These are phyloP conservation scores for Pythium volutum DNA, from an alignment of 352 stramenopile genomes.

Conservation along the genomic window DNA sequence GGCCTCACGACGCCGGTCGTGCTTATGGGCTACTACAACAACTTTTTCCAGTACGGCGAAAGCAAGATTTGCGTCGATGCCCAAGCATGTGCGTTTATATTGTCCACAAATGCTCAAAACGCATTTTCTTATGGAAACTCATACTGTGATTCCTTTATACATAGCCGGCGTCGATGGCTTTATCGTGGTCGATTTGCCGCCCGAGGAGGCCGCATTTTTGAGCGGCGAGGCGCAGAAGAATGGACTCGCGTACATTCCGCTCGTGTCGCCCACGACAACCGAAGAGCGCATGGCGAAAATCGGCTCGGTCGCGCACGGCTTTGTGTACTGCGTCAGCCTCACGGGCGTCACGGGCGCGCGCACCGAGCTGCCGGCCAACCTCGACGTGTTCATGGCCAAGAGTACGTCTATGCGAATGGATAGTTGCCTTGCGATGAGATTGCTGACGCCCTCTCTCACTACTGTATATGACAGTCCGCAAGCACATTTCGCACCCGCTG, in stretches of 20 bases:
- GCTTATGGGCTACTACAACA: constrained; percentile 99
- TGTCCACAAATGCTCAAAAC: background rate
- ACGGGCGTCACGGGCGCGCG: constrained; percentile 94
- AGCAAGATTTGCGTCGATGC: constrained; percentile 86
- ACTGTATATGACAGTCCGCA: constrained; percentile 46
- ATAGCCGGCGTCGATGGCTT: constrained; percentile 94
- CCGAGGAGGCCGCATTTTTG: constrained; percentile 92
- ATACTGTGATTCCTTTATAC: background rate
- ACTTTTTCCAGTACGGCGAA: constrained; percentile 96
- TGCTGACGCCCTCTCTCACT: background rate
- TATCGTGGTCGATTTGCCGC: constrained; percentile 98
- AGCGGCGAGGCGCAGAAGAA: constrained; percentile 89
- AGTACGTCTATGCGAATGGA: constrained; percentile 38
- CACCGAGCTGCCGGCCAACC: constrained; percentile 87
- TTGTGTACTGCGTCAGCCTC: constrained; percentile 87
- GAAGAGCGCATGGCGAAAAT: constrained; percentile 91
- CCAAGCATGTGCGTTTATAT: constrained; percentile 48
- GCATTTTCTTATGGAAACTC: too few species aligned
- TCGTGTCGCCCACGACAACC: constrained; percentile 97
- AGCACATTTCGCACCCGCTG: constrained; percentile 86
- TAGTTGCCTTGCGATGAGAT: background rate
- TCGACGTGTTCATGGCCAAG: constrained; percentile 92
- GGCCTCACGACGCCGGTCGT: constrained; percentile 95
- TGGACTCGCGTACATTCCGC: constrained; percentile 94
- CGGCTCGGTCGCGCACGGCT: constrained; percentile 67